Evolutionary conservation across 169 alveolate species (phyloP).

Genomic region (Ichthyophthirius multifiliis): DNA sequence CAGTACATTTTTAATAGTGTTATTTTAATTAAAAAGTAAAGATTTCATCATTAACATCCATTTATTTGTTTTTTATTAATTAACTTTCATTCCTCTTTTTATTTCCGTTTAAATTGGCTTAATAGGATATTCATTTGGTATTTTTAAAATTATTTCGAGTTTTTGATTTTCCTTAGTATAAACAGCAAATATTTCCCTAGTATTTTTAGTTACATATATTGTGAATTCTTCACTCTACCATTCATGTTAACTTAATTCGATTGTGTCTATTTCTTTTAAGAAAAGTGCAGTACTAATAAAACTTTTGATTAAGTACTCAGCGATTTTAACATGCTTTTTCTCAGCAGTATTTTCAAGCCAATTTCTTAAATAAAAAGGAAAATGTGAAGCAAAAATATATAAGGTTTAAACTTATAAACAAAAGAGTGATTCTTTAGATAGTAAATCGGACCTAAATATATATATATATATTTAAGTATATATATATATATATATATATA

Average conservation of each 20-base stretch:
- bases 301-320: neutral
- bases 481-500: neutral
- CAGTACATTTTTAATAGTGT: constrained; percentile 52
- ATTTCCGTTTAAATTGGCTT: constrained; percentile 49
- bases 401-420: neutral
- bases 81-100: constrained; percentile 46
- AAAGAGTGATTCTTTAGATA: neutral
- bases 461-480: neutral
- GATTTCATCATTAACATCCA: constrained; percentile 59
- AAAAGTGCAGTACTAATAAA: constrained; percentile 34
- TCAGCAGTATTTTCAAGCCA: constrained; percentile 12
- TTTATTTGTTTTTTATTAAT: constrained; percentile 52
- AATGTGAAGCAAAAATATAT: constrained; percentile 1
- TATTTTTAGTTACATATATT: constrained; percentile 15
- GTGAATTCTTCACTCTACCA: constrained; percentile 35
- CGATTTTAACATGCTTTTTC: neutral
- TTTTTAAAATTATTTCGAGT: constrained; percentile 42
- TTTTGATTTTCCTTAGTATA: constrained; percentile 51
- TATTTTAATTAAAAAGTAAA: constrained; percentile 46
- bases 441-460: constrained; percentile 12
- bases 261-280: constrained; percentile 32
- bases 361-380: constrained; percentile 8
- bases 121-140: constrained; percentile 63
- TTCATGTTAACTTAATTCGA: constrained; percentile 18
- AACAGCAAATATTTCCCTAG: constrained; percentile 54